Conservation (phyloP, 2,329 filamentous ascomycete species). For the Lasiodiplodia sp. region DNA sequence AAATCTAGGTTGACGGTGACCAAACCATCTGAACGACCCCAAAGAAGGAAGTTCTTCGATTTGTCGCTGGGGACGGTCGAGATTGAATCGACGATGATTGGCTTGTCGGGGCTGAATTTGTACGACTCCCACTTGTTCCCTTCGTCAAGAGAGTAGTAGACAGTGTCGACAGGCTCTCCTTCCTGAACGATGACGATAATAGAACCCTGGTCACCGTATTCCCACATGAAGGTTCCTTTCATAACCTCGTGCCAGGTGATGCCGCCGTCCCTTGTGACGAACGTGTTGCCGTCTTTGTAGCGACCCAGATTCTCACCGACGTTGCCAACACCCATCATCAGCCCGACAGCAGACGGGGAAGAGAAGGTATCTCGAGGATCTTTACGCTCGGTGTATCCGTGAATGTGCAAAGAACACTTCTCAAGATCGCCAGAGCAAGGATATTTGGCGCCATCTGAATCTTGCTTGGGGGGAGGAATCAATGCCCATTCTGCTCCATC, state of each 20-base stretch:
- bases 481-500: conserved; percentile 89
- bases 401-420: conserved; percentile 87
- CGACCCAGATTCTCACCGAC: conserved; percentile 76
- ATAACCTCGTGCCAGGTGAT: conserved; percentile 85
- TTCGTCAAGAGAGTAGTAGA: conserved; percentile 82
- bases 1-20: conserved; percentile 90
- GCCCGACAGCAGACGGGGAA: conserved; percentile 83
- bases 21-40: conserved; percentile 70
- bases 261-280: conserved; percentile 90
- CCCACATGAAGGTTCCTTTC: conserved; percentile 90
- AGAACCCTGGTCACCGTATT: conserved; percentile 93
- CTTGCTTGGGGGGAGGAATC: conserved; percentile 73
- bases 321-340: conserved; percentile 92
- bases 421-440: conserved; percentile 68
- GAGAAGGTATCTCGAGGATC: conserved; percentile 88
- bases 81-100: conserved; percentile 79
- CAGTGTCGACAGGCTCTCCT: conserved; percentile 31
- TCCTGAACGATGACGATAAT: conserved; percentile 85
- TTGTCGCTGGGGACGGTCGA: conserved; percentile 89
- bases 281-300: conserved; percentile 81
- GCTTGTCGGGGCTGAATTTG: conserved; percentile 70
- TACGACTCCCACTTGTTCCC: conserved; percentile 81
- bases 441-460: conserved; percentile 75
- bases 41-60: conserved; percentile 89
- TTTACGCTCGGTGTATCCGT: conserved; percentile 90